Percentiles rank a stretch among this genome's conserved stretches.
Evolutionary conservation across 1,284 basidiomycete species (phyloP).

Genomic region (Austroboletus novae-zelandiae): DNA sequence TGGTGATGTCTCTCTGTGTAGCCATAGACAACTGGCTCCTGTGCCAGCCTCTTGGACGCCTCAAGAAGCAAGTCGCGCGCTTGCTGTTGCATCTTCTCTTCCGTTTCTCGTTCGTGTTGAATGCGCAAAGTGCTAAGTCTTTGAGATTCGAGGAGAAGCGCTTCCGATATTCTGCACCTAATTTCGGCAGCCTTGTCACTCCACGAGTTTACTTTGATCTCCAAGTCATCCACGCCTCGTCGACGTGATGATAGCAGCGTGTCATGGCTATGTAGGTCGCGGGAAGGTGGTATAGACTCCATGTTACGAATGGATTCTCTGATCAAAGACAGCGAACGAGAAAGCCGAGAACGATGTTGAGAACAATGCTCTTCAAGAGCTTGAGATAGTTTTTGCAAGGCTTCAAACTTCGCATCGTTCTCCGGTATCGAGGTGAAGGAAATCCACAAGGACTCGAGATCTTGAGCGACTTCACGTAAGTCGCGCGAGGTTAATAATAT

Average conservation of each 20-base stretch:
- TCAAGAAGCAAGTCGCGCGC: conserved; percentile 27
- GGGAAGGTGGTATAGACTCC: conserved; percentile 40
- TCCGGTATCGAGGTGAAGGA: conserved; percentile 30
- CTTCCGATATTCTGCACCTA: conserved; percentile 35
- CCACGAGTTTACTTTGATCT: conserved; percentile 49
- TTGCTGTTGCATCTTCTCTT: conserved; percentile 32
- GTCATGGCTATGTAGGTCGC: conserved; percentile 43
- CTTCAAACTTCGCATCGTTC: conserved; percentile 26
- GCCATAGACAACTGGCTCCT: conserved; percentile 15
- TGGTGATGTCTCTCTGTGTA: conserved; percentile 12
- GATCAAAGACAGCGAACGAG: conserved; percentile 49
- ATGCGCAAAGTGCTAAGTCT: conserved; percentile 31
- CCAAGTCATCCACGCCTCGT: conserved; percentile 47
- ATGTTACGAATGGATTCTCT: conserved; percentile 52
- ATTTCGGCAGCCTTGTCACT: conserved; percentile 42
- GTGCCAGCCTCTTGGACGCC: conserved; percentile 30
- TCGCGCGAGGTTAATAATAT: conserved; percentile 37
- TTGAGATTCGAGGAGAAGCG: conserved; percentile 34
- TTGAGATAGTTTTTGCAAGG: conserved; percentile 37
- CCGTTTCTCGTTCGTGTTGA: conserved; percentile 25
- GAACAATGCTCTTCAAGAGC: conserved; percentile 38
- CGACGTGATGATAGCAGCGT: conserved; percentile 46
- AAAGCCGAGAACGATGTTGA: conserved; percentile 38
- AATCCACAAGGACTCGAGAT: conserved; percentile 36
- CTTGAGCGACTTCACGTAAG: conserved; percentile 40